Conservation (phyloP, 139 green algal species). For the Trebouxia sp. region DNA sequence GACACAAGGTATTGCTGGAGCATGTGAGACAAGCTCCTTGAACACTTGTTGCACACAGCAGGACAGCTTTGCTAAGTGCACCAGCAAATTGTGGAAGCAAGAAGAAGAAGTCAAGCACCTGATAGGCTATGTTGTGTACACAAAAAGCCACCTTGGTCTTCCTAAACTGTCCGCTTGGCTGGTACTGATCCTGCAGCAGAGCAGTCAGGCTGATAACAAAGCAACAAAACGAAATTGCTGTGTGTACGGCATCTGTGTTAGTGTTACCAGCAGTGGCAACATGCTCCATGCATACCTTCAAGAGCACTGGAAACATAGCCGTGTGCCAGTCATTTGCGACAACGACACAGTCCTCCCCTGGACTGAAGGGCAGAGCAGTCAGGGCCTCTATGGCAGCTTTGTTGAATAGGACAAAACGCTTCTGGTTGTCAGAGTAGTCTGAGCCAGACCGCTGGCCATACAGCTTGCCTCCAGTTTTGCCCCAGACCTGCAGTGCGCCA, state of each 20-base stretch:
- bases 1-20: not conserved
- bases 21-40: not conserved
- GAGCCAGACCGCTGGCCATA: constrained; percentile 89
- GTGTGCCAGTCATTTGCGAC: constrained; percentile 94
- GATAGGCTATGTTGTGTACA: constrained; percentile 98
- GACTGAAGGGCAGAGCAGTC: constrained; percentile 79
- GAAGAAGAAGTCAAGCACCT: no score
- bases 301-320: constrained; percentile 83
- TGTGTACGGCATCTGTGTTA: not conserved
- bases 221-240: no score
- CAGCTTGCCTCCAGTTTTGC: constrained; percentile 95
- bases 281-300: constrained; percentile 67
- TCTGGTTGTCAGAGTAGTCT: constrained; percentile 97
- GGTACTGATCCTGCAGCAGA: constrained; percentile 68
- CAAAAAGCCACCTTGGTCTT: constrained; percentile 82
- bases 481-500: constrained; percentile 66
- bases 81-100: not conserved
- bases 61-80: not conserved
- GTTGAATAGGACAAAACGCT: constrained; percentile 96
- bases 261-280: no score
- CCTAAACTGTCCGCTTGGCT: constrained; percentile 77
- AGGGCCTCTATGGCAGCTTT: constrained; percentile 81
- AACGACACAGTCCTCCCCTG: constrained; percentile 90
- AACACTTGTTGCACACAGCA: not conserved
- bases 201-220: no score